Conservation (phyloP, 768 basidiomycete genomes). For the Serendipita sp. region DNA sequence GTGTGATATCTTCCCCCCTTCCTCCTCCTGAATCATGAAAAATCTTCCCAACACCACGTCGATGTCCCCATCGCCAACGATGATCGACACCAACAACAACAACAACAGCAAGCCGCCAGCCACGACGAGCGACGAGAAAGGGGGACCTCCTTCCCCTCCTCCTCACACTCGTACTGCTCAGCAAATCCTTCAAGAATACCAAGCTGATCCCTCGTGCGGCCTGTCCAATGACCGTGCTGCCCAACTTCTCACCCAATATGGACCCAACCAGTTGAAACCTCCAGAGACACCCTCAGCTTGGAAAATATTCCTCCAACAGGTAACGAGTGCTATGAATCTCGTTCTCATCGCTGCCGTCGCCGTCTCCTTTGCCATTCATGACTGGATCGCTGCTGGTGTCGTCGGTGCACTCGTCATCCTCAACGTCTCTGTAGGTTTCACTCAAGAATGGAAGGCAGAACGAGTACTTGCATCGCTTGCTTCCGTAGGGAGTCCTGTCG, state of each 20-base stretch:
- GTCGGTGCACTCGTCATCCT: constrained; percentile 29
- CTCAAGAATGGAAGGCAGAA: constrained; percentile 28
- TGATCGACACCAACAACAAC: not conserved
- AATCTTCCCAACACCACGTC: not conserved
- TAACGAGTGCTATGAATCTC: constrained; percentile 26
- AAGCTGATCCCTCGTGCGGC: not conserved
- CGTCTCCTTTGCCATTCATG: constrained; percentile 37
- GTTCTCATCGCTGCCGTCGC: constrained; percentile 24
- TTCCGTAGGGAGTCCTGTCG: constrained; percentile 2
- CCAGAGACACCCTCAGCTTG: not conserved
- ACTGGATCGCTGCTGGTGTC: constrained; percentile 36
- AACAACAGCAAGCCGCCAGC: too few relatives aligned
- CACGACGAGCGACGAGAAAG: too few relatives aligned
- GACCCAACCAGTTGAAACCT: not conserved
- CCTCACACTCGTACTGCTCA: not conserved
- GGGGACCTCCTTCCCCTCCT: not conserved
- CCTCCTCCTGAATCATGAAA: not conserved
- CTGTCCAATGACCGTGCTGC: not conserved
- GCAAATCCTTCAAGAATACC: not conserved
- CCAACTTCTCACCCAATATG: not conserved
- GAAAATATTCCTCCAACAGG: constrained; percentile 12
- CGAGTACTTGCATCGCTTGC: not conserved
- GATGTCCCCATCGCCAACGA: not conserved
- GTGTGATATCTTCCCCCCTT: not conserved
- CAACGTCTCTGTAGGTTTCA: constrained; percentile 18